Conservation (phyloP, 192 early-diverging fungal genomes). For the Fimicolochytrium jonesii region DNA sequence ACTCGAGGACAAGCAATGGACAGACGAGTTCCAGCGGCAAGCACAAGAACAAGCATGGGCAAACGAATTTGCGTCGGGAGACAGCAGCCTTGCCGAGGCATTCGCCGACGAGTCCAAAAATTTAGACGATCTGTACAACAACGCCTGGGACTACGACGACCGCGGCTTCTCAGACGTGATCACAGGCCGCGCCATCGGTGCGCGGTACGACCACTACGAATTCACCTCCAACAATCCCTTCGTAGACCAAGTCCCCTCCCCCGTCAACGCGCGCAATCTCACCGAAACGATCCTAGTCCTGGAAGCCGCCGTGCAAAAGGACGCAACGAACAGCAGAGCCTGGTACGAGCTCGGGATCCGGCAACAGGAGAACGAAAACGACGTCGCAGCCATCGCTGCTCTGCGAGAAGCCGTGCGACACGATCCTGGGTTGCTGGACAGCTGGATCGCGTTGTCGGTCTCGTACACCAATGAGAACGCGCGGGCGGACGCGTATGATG, state of each 20-base stretch:
- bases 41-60: neutral
- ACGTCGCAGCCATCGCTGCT: slow-evolving; percentile 84
- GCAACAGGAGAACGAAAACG: slow-evolving; percentile 98
- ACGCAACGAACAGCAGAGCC: slow-evolving; percentile 69
- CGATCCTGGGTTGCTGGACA: slow-evolving; percentile 72
- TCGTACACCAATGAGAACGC: slow-evolving; percentile 91
- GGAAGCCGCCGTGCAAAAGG: slow-evolving; percentile 80
- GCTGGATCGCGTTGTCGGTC: slow-evolving; percentile 83
- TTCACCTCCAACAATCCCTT: slow-evolving; percentile 79
- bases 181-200: neutral
- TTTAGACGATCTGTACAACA: slow-evolving; percentile 10
- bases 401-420: slow-evolving; percentile 71
- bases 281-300: slow-evolving; percentile 86
- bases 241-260: slow-evolving; percentile 23
- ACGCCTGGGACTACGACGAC: slow-evolving; percentile 18
- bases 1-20: slow-evolving; percentile 20
- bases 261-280: slow-evolving; percentile 52
- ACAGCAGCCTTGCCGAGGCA: neutral
- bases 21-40: neutral
- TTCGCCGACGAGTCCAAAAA: neutral
- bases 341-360: slow-evolving; percentile 85
- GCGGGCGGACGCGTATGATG: slow-evolving; percentile 80
- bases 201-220: slow-evolving; percentile 48
- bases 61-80: neutral
- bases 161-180: neutral